Base-by-base conservation (phyloP, 2,329 filamentous ascomycete genomes). In the Gliomastix tumulicola region DNA sequence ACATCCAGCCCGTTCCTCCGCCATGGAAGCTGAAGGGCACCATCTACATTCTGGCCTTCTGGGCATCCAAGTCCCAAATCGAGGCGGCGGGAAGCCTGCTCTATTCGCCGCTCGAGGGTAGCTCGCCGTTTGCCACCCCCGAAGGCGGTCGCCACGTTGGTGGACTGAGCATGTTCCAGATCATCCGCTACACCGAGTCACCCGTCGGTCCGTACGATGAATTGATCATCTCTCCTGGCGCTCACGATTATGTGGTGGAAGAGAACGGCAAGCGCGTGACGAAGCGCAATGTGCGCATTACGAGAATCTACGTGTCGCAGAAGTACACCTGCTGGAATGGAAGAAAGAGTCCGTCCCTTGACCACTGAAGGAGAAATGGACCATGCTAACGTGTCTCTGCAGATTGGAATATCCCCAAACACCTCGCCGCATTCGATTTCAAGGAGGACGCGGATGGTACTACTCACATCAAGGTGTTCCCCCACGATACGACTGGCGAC, bases 321-420 rank as follows among this genome's bases (percentile, higher is more conserved):
- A 66, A 67, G 43, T 47, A 67, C 17, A 71, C 68, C 0, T 68
- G 66, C 43, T 74, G 66, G 53, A 75, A 76, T 39, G 72, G 71
- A 8, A 53, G 71, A 27, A 62, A 55, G 21, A 71, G 69, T 72
- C 46, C 48, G 59, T 51, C 12, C 19, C 21, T 20, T 9, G 6
- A 17, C 13, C 11, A 27, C 13, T 20, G 34, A 11, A 21, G 16
- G 18, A 12, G 18, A 4, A 10, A 8, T 28, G 20, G 6, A 18
- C 28, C 11, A 32, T 21, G 15, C 35, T 20, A 7, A 17, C 13
- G 30, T 12, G 13, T 32, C 17, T 32, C 4, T 21, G 18, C 11
- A 70, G 68, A 74, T 42, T 76, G 70, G 71, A 74, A 72, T 45
- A 66, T 71, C 21, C 70, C 71, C 11, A 76, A 76, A 44, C 69